These are phyloP conservation scores for Paecilomyces sp. DNA, from an alignment of 2,329 filamentous ascomycete species.

Conservation along the genomic window DNA sequence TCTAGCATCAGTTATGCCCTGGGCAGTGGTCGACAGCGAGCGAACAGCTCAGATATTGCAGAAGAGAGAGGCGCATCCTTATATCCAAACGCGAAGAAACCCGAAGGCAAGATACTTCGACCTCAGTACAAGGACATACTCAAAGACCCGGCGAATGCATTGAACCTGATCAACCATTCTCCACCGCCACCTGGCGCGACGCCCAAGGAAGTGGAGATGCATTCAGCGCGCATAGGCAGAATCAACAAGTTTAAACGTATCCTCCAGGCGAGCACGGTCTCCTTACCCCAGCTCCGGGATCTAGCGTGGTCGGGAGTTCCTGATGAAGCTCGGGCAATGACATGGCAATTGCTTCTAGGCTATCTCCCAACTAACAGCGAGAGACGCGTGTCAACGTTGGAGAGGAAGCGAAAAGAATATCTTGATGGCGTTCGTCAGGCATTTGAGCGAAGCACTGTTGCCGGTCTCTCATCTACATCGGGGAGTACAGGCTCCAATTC, in stretches of 20 bases:
- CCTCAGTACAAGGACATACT: slow-evolving; percentile 98
- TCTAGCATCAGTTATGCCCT: slow-evolving; percentile 23
- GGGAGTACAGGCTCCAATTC: slow-evolving; percentile 32
- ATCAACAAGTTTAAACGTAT: slow-evolving; percentile 99
- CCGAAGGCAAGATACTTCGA: slow-evolving; percentile 87
- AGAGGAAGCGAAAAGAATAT: slow-evolving; percentile 94
- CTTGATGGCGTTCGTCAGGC: slow-evolving; percentile 75
- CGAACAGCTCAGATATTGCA: slow-evolving; percentile 89
- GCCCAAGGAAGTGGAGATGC: slow-evolving; percentile 75
- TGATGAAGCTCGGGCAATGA: slow-evolving; percentile 93
- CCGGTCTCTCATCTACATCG: slow-evolving; percentile 28
- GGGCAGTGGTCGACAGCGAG: slow-evolving; percentile 51
- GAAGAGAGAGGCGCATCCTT: slow-evolving; percentile 75
- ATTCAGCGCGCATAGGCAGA: slow-evolving; percentile 79
- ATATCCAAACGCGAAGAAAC: slow-evolving; percentile 83
- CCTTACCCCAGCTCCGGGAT: slow-evolving; percentile 72
- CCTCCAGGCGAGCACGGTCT: slow-evolving; percentile 83
- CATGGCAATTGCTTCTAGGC: slow-evolving; percentile 93
- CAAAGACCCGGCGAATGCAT: slow-evolving; percentile 77
- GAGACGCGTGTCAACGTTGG: slow-evolving; percentile 77
- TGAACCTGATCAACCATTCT: slow-evolving; percentile 89
- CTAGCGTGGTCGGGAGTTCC: slow-evolving; percentile 92
- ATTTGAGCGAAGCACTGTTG: slow-evolving; percentile 49
- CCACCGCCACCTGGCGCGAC: slow-evolving; percentile 64
- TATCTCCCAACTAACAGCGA: slow-evolving; percentile 97